These are phyloP conservation scores for Phylloporus scabripes DNA, from an alignment of 768 basidiomycete species.

Conservation along the genomic window DNA sequence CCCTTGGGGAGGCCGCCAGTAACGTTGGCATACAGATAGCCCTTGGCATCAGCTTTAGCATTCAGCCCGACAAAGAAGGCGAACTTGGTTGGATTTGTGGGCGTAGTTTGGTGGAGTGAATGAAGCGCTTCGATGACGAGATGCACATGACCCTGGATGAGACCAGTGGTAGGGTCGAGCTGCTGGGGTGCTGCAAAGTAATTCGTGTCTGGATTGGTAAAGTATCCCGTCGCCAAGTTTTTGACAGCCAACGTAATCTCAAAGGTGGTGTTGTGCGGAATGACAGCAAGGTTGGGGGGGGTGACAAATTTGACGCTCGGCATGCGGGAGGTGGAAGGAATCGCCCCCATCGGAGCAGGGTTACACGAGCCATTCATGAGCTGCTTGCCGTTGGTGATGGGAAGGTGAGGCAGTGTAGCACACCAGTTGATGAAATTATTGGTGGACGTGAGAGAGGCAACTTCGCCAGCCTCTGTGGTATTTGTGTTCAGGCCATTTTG, in stretches of 20 bases:
- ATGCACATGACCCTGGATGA: slow-evolving; percentile 58
- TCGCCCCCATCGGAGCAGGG: slow-evolving; percentile 54
- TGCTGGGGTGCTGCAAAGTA: slow-evolving; percentile 55
- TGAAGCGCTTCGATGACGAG: slow-evolving; percentile 51
- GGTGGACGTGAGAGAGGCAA: slow-evolving; percentile 52
- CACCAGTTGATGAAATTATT: slow-evolving; percentile 79
- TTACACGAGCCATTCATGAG: slow-evolving; percentile 52
- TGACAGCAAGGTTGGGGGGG: slow-evolving; percentile 40
- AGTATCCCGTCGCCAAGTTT: slow-evolving; percentile 48
- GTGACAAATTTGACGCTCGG: slow-evolving; percentile 50
- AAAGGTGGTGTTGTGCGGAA: slow-evolving; percentile 46
- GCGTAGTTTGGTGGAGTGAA: slow-evolving; percentile 43
- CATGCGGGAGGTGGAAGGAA: slow-evolving; percentile 45
- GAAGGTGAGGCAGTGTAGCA: slow-evolving; percentile 38
- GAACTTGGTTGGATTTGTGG: slow-evolving; percentile 47
- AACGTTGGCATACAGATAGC: slow-evolving; percentile 34
- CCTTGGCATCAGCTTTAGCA: too few species aligned
- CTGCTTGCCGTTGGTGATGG: slow-evolving; percentile 58
- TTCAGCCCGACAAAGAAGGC: slow-evolving; percentile 52
- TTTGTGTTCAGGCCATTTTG: slow-evolving; percentile 40
- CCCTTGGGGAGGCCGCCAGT: slow-evolving; percentile 50
- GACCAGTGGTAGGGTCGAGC: slow-evolving; percentile 38
- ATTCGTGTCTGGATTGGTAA: slow-evolving; percentile 49
- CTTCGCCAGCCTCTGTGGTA: slow-evolving; percentile 39
- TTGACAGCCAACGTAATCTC: slow-evolving; percentile 45